phyloP scores from a whole-genome alignment of 331 rosid genomes.

The Phaseolus coccineus region DNA sequence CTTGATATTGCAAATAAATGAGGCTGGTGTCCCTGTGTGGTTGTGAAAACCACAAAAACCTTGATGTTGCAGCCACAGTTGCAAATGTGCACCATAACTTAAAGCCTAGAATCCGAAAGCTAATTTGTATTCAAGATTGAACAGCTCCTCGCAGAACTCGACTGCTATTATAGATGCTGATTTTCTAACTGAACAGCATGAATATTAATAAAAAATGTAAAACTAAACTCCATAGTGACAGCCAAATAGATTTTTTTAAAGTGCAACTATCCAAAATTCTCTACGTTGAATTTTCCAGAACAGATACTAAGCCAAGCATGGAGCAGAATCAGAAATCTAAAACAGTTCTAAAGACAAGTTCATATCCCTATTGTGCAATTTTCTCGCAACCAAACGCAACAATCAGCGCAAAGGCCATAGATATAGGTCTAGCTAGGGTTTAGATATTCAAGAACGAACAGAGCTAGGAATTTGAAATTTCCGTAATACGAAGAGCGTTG shows the following conservation, averaged over 20 bases:
- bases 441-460: background rate
- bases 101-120: background rate
- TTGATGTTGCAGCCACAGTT: background rate
- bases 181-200: background rate
- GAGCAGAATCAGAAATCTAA: background rate
- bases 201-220: background rate
- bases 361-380: background rate
- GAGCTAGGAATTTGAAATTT: background rate
- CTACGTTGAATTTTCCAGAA: background rate
- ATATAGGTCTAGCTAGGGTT: constrained; percentile 53
- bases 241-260: background rate
- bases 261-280: background rate
- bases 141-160: constrained; percentile 24
- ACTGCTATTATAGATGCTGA: background rate
- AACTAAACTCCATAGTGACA: background rate
- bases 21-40: background rate
- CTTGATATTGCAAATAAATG: background rate
- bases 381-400: background rate
- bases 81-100: background rate
- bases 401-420: background rate
- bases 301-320: background rate
- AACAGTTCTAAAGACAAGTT: background rate
- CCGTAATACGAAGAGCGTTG: background rate
- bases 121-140: constrained; percentile 1
- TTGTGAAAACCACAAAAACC: background rate